These are phyloP conservation scores for Mycena kentingensis DNA, from an alignment of 768 basidiomycete species.

Conservation along the genomic window DNA sequence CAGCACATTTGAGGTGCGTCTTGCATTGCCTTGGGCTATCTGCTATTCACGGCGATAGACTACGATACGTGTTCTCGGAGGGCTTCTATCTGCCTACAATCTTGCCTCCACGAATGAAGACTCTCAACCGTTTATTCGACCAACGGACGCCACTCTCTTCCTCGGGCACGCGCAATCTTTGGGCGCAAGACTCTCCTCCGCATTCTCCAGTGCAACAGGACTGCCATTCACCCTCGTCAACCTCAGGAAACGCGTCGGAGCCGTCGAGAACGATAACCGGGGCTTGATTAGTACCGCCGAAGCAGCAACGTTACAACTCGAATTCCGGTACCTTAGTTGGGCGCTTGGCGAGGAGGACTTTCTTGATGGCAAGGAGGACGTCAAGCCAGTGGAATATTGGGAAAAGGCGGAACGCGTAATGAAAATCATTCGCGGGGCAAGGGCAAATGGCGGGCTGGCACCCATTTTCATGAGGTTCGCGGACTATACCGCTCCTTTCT, in stretches of 20 bases:
- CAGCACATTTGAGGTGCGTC: constrained; percentile 86
- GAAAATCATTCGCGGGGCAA: constrained; percentile 64
- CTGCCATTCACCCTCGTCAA: constrained; percentile 81
- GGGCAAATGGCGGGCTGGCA: constrained; percentile 65
- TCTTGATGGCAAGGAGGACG: not conserved
- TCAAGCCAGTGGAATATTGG: constrained; percentile 64
- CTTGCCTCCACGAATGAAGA: constrained; percentile 45
- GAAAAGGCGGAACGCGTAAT: constrained; percentile 75
- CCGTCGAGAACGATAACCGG: constrained; percentile 58
- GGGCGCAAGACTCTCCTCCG: constrained; percentile 78
- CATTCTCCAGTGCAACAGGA: constrained; percentile 79
- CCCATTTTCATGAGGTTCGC: constrained; percentile 81
- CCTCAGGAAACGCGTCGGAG: constrained; percentile 58
- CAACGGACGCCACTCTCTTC: constrained; percentile 57
- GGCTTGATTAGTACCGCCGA: constrained; percentile 81
- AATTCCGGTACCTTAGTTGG: constrained; percentile 80
- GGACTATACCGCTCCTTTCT: constrained; percentile 3
- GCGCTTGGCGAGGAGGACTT: constrained; percentile 63
- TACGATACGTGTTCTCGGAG: constrained; percentile 90
- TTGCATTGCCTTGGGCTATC: not conserved
- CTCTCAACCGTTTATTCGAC: not conserved
- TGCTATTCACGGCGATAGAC: constrained; percentile 51
- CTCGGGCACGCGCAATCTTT: constrained; percentile 79
- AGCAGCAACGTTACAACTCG: constrained; percentile 83
- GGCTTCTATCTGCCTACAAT: constrained; percentile 83